Conservation (phyloP, 345 rosid species). For the Nasturtium officinale region DNA sequence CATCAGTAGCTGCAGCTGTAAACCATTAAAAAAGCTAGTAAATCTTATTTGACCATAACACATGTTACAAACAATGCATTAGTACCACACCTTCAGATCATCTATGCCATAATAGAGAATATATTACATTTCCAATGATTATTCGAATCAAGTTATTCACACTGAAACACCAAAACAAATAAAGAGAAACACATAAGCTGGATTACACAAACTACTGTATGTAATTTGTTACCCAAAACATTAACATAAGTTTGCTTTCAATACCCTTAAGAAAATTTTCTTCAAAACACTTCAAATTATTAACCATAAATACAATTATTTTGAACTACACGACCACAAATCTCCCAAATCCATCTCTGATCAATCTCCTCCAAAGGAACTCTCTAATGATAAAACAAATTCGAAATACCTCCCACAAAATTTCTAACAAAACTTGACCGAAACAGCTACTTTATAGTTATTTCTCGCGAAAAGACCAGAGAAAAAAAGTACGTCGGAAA, state of each 20-base stretch:
- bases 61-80: constrained; percentile 26
- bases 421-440: background rate
- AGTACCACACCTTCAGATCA: constrained; percentile 2
- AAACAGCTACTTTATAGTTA: background rate
- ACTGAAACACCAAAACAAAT: background rate
- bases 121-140: constrained; percentile 6
- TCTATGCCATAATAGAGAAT: background rate
- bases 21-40: constrained; percentile 3
- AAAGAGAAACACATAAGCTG: background rate
- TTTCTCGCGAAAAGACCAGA: background rate
- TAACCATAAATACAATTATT: background rate
- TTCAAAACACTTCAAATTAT: background rate
- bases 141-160: background rate
- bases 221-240: background rate
- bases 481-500: background rate
- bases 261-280: background rate
- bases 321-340: background rate
- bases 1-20: constrained; percentile 45
- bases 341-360: constrained; percentile 15
- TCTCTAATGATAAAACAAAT: background rate
- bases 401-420: background rate
- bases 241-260: constrained; percentile 11
- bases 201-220: background rate
- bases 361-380: constrained; percentile 19
- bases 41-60: background rate